These are phyloP conservation scores for Lactarius evosmus DNA, from an alignment of 768 basidiomycete species.

Conservation along the genomic window DNA sequence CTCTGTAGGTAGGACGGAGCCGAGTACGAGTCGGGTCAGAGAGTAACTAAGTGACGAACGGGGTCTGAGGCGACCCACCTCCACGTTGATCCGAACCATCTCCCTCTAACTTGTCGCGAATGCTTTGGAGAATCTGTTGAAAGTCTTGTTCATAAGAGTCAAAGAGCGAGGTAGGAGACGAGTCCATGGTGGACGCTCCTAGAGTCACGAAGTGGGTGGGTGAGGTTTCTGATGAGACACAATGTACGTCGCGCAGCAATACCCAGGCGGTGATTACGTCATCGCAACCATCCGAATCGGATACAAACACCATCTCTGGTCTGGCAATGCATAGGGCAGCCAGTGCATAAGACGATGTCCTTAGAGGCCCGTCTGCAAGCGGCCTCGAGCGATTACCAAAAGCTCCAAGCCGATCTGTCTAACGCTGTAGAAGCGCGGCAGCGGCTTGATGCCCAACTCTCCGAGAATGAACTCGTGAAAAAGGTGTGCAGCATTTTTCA, in stretches of 20 bases:
- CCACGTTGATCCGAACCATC: constrained; percentile 62
- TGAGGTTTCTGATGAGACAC: neutral
- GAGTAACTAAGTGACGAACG: neutral
- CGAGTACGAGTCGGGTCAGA: neutral
- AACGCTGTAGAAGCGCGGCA: constrained; percentile 77
- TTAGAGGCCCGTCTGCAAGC: constrained; percentile 60
- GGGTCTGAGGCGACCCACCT: constrained; percentile 46
- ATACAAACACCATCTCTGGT: no score
- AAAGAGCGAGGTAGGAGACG: constrained; percentile 80
- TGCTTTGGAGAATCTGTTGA: constrained; percentile 70
- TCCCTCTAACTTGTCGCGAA: constrained; percentile 73
- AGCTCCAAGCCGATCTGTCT: constrained; percentile 71
- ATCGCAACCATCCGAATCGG: neutral
- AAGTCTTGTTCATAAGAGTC: constrained; percentile 94
- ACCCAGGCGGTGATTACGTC: constrained; percentile 2
- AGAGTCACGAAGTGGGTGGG: neutral
- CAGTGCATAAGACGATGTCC: constrained; percentile 44
- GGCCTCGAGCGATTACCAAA: constrained; percentile 74
- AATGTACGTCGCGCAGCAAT: neutral
- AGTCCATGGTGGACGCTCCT: constrained; percentile 56
- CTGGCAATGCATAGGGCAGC: no score
- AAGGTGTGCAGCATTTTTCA: constrained; percentile 52
- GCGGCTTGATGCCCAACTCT: constrained; percentile 82
- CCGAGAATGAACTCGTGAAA: constrained; percentile 90
- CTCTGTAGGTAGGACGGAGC: constrained; percentile 49